A percentile compares a stretch with the other conserved stretches of the same genome.
These are phyloP conservation scores for Sphaerobolus stellatus DNA, from an alignment of 1,284 basidiomycete species.

Conservation along the genomic window DNA sequence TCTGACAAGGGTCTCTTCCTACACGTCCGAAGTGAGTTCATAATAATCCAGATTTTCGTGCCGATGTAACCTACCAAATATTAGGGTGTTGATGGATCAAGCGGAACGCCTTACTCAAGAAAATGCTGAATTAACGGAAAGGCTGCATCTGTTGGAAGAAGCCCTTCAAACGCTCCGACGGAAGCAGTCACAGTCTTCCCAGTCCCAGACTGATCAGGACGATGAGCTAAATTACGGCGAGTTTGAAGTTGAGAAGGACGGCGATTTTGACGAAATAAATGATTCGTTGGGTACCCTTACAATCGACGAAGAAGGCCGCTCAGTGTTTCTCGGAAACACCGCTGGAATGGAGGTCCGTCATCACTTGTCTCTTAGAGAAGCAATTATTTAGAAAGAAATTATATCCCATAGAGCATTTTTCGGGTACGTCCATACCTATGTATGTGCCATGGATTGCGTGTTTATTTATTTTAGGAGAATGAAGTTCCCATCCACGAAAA, in stretches of 20 bases:
- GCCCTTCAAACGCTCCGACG: slow-evolving; percentile 51
- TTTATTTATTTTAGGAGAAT: too few relatives aligned
- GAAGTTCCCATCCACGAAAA: too few relatives aligned
- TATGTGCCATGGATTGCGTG: too few relatives aligned
- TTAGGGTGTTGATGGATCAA: slow-evolving; percentile 10
- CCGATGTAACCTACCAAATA: neutral
- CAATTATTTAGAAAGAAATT: too few relatives aligned
- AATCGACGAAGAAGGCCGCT: slow-evolving; percentile 52
- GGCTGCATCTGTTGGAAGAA: slow-evolving; percentile 59
- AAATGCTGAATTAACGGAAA: slow-evolving; percentile 52
- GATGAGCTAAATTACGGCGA: slow-evolving; percentile 32
- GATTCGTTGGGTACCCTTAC: slow-evolving; percentile 67
- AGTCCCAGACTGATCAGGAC: slow-evolving; percentile 44
- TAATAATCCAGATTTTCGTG: too few relatives aligned
- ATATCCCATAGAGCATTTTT: too few relatives aligned
- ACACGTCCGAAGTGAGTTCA: slow-evolving; percentile 11
- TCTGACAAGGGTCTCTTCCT: slow-evolving; percentile 4
- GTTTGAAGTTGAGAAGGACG: neutral
- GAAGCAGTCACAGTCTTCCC: slow-evolving; percentile 46
- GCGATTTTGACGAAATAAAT: slow-evolving; percentile 49
- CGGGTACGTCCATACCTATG: too few relatives aligned
- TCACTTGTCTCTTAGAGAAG: too few relatives aligned
- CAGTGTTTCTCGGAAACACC: slow-evolving; percentile 59
- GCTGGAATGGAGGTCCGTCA: slow-evolving; percentile 60
- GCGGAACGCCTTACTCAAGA: slow-evolving; percentile 52